Conservation (phyloP, 2,329 filamentous ascomycete species). For the Leptographium lundbergii region DNA sequence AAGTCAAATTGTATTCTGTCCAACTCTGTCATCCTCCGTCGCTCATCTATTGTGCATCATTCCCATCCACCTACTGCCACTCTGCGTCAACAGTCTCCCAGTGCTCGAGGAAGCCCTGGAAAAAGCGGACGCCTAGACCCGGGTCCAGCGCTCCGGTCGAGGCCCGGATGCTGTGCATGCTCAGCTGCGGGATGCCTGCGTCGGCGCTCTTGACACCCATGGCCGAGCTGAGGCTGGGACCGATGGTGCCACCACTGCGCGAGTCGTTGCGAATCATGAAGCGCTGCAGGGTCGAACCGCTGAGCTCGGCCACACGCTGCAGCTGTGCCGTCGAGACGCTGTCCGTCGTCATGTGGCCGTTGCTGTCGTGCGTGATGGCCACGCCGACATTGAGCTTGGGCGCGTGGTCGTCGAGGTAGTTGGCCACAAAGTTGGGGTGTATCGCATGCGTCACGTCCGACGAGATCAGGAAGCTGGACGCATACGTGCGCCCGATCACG, state of each 20-base stretch:
- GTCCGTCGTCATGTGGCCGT: slow-evolving; percentile 95
- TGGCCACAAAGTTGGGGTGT: slow-evolving; percentile 81
- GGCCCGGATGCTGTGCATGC: slow-evolving; percentile 87
- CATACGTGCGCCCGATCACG: slow-evolving; percentile 69
- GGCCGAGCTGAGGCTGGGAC: slow-evolving; percentile 69
- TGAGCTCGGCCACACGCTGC: slow-evolving; percentile 63
- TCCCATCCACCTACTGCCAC: slow-evolving; percentile 34
- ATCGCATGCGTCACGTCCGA: slow-evolving; percentile 90
- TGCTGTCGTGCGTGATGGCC: slow-evolving; percentile 66
- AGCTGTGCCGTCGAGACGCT: slow-evolving; percentile 72
- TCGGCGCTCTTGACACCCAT: slow-evolving; percentile 78
- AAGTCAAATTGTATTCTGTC: too few relatives aligned
- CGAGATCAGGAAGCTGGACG: slow-evolving; percentile 82
- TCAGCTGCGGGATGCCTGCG: slow-evolving; percentile 79
- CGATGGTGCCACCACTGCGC: slow-evolving; percentile 85
- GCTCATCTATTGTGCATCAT: not conserved
- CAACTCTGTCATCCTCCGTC: not conserved
- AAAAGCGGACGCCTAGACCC: slow-evolving; percentile 75
- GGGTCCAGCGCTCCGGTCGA: slow-evolving; percentile 80
- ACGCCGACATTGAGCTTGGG: slow-evolving; percentile 84
- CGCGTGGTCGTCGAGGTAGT: slow-evolving; percentile 75
- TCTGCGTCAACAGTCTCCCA: slow-evolving; percentile 78
- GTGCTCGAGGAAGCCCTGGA: slow-evolving; percentile 77
- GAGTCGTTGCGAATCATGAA: slow-evolving; percentile 95
- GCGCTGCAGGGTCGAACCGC: slow-evolving; percentile 59